Percentiles rank a stretch among this genome's conserved stretches.
These are phyloP conservation scores for Penicillium sclerotigenum DNA, from an alignment of 2,329 filamentous ascomycete genomes.

Conservation along the genomic window DNA sequence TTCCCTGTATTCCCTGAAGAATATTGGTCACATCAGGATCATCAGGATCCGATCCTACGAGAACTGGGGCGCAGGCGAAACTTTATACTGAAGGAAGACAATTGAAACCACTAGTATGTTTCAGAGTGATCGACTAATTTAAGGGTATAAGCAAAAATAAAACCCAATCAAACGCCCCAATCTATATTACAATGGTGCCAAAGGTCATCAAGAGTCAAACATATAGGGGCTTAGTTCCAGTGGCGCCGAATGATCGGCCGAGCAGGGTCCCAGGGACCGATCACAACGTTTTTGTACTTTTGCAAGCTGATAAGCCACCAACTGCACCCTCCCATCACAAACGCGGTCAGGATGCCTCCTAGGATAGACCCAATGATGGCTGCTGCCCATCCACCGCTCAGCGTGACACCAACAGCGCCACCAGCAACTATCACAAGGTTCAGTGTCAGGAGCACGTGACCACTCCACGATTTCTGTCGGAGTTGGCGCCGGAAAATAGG, in stretches of 20 bases:
- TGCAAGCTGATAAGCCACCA: conserved; percentile 98
- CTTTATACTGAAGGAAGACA: not conserved
- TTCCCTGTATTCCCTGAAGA: not conserved
- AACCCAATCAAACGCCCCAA: conserved; percentile 9
- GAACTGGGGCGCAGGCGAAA: not conserved
- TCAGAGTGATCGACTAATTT: conserved; percentile 9
- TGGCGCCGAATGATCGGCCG: conserved; percentile 58
- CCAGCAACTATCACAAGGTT: conserved; percentile 75
- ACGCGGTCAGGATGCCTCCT: conserved; percentile 67
- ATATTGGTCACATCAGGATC: not conserved
- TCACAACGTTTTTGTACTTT: conserved; percentile 99
- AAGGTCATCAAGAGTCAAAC: not conserved
- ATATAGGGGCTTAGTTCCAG: conserved; percentile 35
- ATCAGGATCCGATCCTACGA: not conserved
- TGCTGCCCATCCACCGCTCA: conserved; percentile 54
- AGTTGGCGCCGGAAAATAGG: conserved; percentile 94
- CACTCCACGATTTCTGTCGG: conserved; percentile 73
- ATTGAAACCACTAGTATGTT: not conserved
- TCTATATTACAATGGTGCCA: conserved; percentile 14
- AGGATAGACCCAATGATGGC: conserved; percentile 70
- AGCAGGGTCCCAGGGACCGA: conserved; percentile 95
- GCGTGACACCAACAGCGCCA: conserved; percentile 66
- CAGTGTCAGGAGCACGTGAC: conserved; percentile 74
- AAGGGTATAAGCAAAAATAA: conserved; percentile 22
- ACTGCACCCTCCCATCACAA: conserved; percentile 88